These are phyloP conservation scores for Pezicula rhizophila DNA, from an alignment of 2,329 filamentous ascomycete species.

Conservation along the genomic window DNA sequence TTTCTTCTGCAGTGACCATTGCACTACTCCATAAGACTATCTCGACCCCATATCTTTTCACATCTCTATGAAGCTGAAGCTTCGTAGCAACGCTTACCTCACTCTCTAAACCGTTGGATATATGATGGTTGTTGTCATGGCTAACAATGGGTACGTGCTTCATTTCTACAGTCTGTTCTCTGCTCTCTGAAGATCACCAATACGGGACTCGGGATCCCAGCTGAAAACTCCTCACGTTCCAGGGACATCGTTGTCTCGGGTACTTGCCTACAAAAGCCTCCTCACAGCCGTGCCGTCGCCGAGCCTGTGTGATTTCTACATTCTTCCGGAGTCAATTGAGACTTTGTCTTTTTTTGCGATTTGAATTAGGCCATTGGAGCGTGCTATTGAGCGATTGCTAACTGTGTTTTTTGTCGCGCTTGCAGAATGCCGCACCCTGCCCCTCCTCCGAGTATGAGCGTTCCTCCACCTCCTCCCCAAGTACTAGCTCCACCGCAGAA, in stretches of 20 bases:
- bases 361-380: background rate
- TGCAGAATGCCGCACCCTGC: slow-evolving; percentile 14
- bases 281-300: background rate
- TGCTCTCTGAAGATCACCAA: background rate
- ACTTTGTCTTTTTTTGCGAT: background rate
- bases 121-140: slow-evolving; percentile 24
- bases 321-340: background rate
- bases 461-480: slow-evolving; percentile 3
- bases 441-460: slow-evolving; percentile 7
- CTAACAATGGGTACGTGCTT: slow-evolving; percentile 24
- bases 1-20: background rate
- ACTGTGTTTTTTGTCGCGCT: slow-evolving; percentile 7
- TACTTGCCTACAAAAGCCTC: background rate
- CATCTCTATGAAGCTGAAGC: background rate
- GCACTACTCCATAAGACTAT: background rate
- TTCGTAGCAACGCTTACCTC: background rate
- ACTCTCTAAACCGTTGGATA: background rate
- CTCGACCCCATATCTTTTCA: background rate
- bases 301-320: background rate
- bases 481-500: slow-evolving; percentile 30
- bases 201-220: background rate
- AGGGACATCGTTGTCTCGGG: background rate
- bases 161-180: slow-evolving; percentile 3
- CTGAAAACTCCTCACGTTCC: background rate
- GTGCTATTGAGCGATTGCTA: slow-evolving; percentile 5